Evolutionary conservation across 2,329 filamentous ascomycete species (phyloP).

Genomic region (Ophiostoma populinum): DNA sequence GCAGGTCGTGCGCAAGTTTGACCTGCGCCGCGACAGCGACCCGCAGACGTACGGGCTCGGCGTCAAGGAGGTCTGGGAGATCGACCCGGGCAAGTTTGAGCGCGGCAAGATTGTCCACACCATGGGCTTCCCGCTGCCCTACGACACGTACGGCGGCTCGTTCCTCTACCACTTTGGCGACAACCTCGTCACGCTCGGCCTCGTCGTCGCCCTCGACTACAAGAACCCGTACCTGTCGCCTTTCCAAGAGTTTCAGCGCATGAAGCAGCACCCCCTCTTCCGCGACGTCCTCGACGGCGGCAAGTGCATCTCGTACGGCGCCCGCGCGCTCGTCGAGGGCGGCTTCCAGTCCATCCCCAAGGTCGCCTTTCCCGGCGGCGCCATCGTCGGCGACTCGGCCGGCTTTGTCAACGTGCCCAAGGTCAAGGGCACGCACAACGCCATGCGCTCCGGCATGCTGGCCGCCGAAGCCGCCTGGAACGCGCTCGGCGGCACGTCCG

Average conservation of each 20-base stretch:
- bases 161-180: conserved; percentile 99
- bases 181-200: conserved; percentile 79
- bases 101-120: conserved; percentile 76
- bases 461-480: conserved; percentile 80
- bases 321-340: conserved; percentile 79
- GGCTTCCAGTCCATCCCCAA: conserved; percentile 97
- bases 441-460: conserved; percentile 94
- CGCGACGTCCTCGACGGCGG: conserved; percentile 75
- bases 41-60: conserved; percentile 92
- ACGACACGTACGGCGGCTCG: conserved; percentile 87
- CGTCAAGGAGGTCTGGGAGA: conserved; percentile 94
- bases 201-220: conserved; percentile 91
- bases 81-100: conserved; percentile 80
- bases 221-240: conserved; percentile 92
- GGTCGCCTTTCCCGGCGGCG: conserved; percentile 87
- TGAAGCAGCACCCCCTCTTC: conserved; percentile 95
- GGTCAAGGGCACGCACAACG: conserved; percentile 95
- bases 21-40: conserved; percentile 73
- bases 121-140: conserved; percentile 78
- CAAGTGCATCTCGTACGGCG: conserved; percentile 93
- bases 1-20: conserved; percentile 86
- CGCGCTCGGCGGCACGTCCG: conserved; percentile 38
- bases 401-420: conserved; percentile 97
- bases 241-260: conserved; percentile 92
- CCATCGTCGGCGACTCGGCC: conserved; percentile 87